phyloP scores from a whole-genome alignment of 2,329 filamentous ascomycete species.

The Chaetomiaceae sp. region DNA sequence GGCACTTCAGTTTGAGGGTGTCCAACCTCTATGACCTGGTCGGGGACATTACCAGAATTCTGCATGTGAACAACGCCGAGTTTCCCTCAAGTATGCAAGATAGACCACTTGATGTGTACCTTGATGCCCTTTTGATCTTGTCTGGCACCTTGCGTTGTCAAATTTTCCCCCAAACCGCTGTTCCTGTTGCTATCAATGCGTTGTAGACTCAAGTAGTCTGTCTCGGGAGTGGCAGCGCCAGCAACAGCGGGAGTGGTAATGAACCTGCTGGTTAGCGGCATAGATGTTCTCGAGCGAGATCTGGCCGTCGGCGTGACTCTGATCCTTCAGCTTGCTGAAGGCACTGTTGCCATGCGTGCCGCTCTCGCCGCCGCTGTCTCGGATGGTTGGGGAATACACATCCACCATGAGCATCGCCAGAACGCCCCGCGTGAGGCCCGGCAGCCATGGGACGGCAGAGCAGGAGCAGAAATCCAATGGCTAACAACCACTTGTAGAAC shows the following conservation, averaged over 20 bases:
- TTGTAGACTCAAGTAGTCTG: not conserved
- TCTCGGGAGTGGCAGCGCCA: not conserved
- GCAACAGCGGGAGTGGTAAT: constrained; percentile 14
- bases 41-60: too few relatives aligned
- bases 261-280: constrained; percentile 14
- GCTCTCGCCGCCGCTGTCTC: too few relatives aligned
- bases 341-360: constrained; percentile 4
- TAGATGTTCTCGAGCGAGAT: constrained; percentile 17
- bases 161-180: constrained; percentile 14
- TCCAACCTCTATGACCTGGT: too few relatives aligned
- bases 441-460: too few relatives aligned
- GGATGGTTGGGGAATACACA: too few relatives aligned
- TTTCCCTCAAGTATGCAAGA: constrained; percentile 14
- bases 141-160: constrained; percentile 4
- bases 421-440: too few relatives aligned
- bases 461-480: too few relatives aligned
- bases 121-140: constrained; percentile 6
- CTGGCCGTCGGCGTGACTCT: constrained; percentile 1
- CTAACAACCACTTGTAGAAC: too few relatives aligned
- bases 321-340: constrained; percentile 14
- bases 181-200: constrained; percentile 5
- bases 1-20: too few relatives aligned
- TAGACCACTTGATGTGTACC: constrained; percentile 19
- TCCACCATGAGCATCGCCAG: too few relatives aligned
- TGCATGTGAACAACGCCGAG: too few relatives aligned